Base-by-base conservation (phyloP, 2,329 filamentous ascomycete genomes). In the Sporothrix variecibatus region DNA sequence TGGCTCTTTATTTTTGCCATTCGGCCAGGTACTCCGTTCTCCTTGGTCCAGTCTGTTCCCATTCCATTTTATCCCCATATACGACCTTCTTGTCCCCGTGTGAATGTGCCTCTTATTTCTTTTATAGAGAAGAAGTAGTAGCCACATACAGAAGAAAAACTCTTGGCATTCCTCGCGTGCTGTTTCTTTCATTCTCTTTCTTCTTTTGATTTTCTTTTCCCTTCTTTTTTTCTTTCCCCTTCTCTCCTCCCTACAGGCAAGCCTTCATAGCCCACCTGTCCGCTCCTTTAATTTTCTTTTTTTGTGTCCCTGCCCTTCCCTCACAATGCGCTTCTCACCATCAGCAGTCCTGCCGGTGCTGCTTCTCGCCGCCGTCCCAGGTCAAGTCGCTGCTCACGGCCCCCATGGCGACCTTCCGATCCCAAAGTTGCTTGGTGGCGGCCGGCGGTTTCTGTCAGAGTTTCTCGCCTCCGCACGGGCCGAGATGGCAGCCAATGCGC, bases 381-480 rank as follows among this genome's bases (percentile, higher is more conserved):
- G 78, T 72, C 56, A 79, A 71, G 79, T 76, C 15, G 72, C 75
- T 11, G 80, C 77, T 51, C 80, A 81, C 58, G 78, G 77, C 64
- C 77, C 75, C 15, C 76, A 78, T 58, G 77, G 73, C 28, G 78
- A 77, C 23, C 74, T 76, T 34, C 77, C 78, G 43, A 43, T 81
- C 1, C 80, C 79, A 23, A 79, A 78, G 71, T 69, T 80, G 1
- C 5, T 82, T 62, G 78, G 79, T 72, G 77, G 76, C 62, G 78
- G 76, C 69, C 76, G 80, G 40, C 78, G 77, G 75, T 71, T 81
- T 40, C 17, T 80, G n/a, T 70, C 77, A 20, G 76, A 79, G 53
- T 11, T 80, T 28, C 60, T 67, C 31, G 65, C 74, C 73, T 72
- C 76, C 31, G 58, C 31, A 62, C 46, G 40, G n/a, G 15, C 40